Conservation (phyloP, 2,329 filamentous ascomycete species). For the Fusarium verticillioides region DNA sequence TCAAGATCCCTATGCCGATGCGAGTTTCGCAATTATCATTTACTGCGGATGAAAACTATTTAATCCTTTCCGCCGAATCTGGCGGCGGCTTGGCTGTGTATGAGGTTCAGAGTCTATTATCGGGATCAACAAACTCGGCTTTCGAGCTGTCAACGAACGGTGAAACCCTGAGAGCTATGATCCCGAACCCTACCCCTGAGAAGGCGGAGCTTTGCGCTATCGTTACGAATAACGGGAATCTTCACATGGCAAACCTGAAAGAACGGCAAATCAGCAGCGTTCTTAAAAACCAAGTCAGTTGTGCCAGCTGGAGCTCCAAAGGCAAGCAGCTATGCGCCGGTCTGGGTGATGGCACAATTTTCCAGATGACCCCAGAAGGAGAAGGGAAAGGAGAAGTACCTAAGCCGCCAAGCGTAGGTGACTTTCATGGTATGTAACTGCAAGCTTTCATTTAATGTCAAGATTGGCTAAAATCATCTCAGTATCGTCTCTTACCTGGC, state of each 20-base stretch:
- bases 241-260: slow-evolving; percentile 85
- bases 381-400: slow-evolving; percentile 82
- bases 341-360: slow-evolving; percentile 79
- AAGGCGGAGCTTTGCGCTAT: slow-evolving; percentile 81
- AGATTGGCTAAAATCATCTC: slow-evolving; percentile 11
- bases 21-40: slow-evolving; percentile 91
- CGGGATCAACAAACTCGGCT: slow-evolving; percentile 72
- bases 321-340: slow-evolving; percentile 95
- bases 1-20: slow-evolving; percentile 76
- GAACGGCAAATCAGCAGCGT: slow-evolving; percentile 70
- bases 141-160: slow-evolving; percentile 83
- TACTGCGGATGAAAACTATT: slow-evolving; percentile 85
- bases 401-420: slow-evolving; percentile 73
- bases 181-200: slow-evolving; percentile 82
- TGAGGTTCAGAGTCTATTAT: slow-evolving; percentile 74
- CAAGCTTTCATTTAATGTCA: neutral
- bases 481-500: slow-evolving; percentile 87
- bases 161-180: slow-evolving; percentile 76
- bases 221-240: slow-evolving; percentile 81
- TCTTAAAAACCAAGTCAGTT: slow-evolving; percentile 81
- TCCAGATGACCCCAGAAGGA: slow-evolving; percentile 87
- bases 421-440: slow-evolving; percentile 72
- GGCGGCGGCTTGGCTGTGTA: slow-evolving; percentile 88
- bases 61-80: slow-evolving; percentile 84
- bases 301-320: slow-evolving; percentile 89